Base-by-base conservation (phyloP, 768 basidiomycete genomes). In the Asterophora lycoperdoides region DNA sequence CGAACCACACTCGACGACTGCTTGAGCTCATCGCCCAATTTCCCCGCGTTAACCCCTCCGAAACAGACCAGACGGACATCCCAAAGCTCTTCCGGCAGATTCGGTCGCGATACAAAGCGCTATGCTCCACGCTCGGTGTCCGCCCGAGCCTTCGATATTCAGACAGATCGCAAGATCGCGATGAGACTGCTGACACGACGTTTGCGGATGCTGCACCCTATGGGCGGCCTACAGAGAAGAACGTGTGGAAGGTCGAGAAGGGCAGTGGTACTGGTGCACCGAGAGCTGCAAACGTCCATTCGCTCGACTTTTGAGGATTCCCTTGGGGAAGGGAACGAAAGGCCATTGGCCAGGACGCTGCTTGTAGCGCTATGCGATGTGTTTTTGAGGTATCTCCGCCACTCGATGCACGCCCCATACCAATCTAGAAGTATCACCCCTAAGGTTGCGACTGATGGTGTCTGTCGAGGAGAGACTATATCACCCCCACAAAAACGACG, bases 91-190 rank as follows among this genome's bases (percentile, higher is more conserved):
- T 95, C 54, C 79, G 84, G 20, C 83, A 89, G 53, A 93, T 97
- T 51, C 80, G 91, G 35, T 89, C 93, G 1, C 78, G 88, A 54
- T 96, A 98, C 67, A 87, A 85, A 59, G 78, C 82, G 0, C 79
- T 94, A 33, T 99, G 94, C 57, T 82, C 93, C 0, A 79, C 81
- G 0, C 72, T 97, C 17, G 89, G 89, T 28, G 78, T 92, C 28
- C 68, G 70, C 23, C 75, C 75, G 0, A 67, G 66, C 40, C 52
- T 78, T 18, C 65, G 68, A 13, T 67, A 68, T 23, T 66, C 70
- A 8, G 61, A 54, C 11, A 56, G 55, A 32, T 56, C 62, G 13
- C 59, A 59, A 35, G 57, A 61, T 34, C 55, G 50, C 18, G 53
- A 56, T 14, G 55, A 56, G 19, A 32, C 41, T 26, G 48, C 53